Percentiles rank a stretch among this genome's conserved stretches.
Conservation (phyloP, 1,139 yeast species). For the Candida labiduridarum region DNA sequence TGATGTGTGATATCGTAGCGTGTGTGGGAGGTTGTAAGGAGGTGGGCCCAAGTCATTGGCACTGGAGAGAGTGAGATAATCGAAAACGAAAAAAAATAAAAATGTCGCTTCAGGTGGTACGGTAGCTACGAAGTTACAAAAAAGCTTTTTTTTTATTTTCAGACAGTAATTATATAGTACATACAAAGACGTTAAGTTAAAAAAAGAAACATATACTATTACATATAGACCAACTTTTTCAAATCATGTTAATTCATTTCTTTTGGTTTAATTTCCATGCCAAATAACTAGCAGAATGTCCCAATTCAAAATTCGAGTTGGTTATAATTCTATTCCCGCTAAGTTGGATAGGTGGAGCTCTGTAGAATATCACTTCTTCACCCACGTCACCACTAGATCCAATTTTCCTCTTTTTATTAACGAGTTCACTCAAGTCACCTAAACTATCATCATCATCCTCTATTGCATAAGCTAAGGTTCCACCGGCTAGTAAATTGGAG, state of each 20-base stretch:
- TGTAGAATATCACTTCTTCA: constrained; percentile 70
- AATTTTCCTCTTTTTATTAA: constrained; percentile 26
- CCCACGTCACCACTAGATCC: constrained; percentile 21
- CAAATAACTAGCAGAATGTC: constrained; percentile 71
- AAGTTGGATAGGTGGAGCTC: constrained; percentile 69
- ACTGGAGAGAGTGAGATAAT: too few species aligned
- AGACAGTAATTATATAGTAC: too few species aligned
- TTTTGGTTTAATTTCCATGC: constrained; percentile 55
- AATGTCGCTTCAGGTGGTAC: too few species aligned
- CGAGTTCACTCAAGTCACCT: constrained; percentile 24
- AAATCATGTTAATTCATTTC: not conserved
- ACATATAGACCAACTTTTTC: not conserved
- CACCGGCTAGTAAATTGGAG: constrained; percentile 43
- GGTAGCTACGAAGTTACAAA: too few species aligned
- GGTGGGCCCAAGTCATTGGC: not conserved
- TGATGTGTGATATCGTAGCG: not conserved
- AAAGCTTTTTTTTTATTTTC: too few species aligned
- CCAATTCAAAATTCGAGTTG: constrained; percentile 38
- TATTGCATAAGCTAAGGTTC: constrained; percentile 41
- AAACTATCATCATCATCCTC: constrained; percentile 20
- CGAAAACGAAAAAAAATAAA: not conserved
- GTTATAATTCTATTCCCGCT: constrained; percentile 51
- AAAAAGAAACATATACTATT: constrained; percentile 1
- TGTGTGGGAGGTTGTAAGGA: not conserved
- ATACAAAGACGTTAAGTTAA: not conserved